phyloP scores from a whole-genome alignment of 1,284 basidiomycete genomes.

The Pseudozyma tsukubaensis region DNA sequence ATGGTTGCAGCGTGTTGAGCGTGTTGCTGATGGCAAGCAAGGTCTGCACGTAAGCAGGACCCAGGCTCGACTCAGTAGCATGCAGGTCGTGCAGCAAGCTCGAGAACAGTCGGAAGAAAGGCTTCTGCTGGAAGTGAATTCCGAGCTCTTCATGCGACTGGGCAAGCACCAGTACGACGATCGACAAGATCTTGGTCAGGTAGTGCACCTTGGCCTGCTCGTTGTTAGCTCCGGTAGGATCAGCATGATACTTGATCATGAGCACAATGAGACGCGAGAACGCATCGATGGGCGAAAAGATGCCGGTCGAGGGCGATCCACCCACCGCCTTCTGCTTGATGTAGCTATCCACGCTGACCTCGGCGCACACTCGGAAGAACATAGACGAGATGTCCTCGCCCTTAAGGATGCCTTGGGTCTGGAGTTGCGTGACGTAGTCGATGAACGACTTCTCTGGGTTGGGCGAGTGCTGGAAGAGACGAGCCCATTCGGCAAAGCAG shows the following conservation, averaged over 20 bases:
- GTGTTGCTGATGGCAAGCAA: constrained; percentile 90
- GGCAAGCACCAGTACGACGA: constrained; percentile 93
- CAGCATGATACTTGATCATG: constrained; percentile 99
- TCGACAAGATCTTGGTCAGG: constrained; percentile 95
- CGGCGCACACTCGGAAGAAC: constrained; percentile 97
- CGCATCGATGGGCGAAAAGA: constrained; percentile 92
- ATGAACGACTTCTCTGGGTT: constrained; percentile 94
- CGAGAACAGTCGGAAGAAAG: constrained; percentile 98
- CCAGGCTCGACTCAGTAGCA: constrained; percentile 83
- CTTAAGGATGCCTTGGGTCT: constrained; percentile 94
- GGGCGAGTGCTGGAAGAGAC: constrained; percentile 89
- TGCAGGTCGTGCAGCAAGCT: constrained; percentile 92
- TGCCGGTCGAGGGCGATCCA: constrained; percentile 77
- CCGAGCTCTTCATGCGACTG: constrained; percentile 95
- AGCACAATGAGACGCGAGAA: constrained; percentile 94
- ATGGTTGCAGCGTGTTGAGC: constrained; percentile 93
- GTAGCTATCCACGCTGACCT: constrained; percentile 92
- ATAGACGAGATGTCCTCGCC: constrained; percentile 96
- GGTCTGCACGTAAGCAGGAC: constrained; percentile 85
- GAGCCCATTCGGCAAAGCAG: constrained; percentile 86
- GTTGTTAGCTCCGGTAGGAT: constrained; percentile 84
- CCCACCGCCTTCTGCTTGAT: constrained; percentile 84
- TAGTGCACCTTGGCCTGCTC: constrained; percentile 96
- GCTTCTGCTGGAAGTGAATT: constrained; percentile 91
- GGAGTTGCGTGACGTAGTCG: constrained; percentile 94